Evolutionary conservation across 2,329 filamentous ascomycete genomes (phyloP).

Genomic region (Calcarisporium arbuscula): DNA sequence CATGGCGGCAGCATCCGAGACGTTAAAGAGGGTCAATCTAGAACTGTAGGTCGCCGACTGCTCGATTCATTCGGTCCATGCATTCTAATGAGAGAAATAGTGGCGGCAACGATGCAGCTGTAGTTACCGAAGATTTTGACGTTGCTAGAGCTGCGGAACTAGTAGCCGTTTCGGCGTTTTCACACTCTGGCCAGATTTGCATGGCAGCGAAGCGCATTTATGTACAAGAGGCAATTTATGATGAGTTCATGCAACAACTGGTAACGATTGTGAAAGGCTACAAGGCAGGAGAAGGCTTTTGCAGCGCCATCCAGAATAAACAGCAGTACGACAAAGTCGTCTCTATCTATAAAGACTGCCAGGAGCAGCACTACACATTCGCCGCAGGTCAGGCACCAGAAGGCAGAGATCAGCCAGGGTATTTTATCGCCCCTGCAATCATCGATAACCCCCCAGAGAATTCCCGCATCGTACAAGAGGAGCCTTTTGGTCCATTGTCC

Average conservation of each 20-base stretch:
- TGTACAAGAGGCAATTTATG: conserved; percentile 51
- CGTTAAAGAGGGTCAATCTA: conserved; percentile 52
- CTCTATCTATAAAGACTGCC: conserved; percentile 40
- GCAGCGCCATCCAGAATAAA: conserved; percentile 53
- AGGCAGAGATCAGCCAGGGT: too few species aligned
- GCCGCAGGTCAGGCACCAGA: too few species aligned
- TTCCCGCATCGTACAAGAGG: conserved; percentile 46
- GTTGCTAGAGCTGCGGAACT: conserved; percentile 13
- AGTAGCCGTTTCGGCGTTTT: conserved; percentile 42
- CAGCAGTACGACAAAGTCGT: conserved; percentile 51
- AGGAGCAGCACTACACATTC: conserved; percentile 17
- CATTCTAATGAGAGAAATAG: conserved; percentile 4
- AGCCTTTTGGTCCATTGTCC: conserved; percentile 49
- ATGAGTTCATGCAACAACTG: conserved; percentile 39
- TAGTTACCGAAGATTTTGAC: conserved; percentile 1
- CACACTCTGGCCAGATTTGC: conserved; percentile 40
- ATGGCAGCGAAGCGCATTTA: conserved; percentile 48
- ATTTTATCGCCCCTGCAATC: conserved; percentile 49
- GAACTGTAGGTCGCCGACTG: conserved; percentile 37
- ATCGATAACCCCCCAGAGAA: conserved; percentile 50
- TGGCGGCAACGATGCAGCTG: conserved; percentile 5
- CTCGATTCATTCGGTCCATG: too few species aligned
- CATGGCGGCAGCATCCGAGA: conserved; percentile 44
- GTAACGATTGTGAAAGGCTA: too few species aligned
- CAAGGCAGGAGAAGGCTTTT: conserved; percentile 28